Evolutionary conservation across 208 protist genomes (phyloP).

Genomic region (Acanthamoeba healyi): DNA sequence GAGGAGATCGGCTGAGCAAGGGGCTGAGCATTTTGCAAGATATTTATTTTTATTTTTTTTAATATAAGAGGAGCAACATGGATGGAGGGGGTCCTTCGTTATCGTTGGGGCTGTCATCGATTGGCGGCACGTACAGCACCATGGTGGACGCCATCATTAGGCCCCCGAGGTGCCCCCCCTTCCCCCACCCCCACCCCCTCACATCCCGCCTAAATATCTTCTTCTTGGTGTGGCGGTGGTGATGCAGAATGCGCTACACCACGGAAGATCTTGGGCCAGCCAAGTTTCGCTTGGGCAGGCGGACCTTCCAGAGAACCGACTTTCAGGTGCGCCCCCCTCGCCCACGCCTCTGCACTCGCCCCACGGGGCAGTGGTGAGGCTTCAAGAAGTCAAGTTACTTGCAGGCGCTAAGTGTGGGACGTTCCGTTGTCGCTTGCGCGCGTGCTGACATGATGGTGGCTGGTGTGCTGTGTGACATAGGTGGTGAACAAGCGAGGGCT

Average conservation of each 20-base stretch:
- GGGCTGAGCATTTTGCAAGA: no score
- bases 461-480: background rate
- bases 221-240: background rate
- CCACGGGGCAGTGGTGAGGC: no score
- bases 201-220: background rate
- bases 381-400: no score
- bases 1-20: no score
- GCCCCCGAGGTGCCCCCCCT: constrained; percentile 56
- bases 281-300: constrained; percentile 1
- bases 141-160: constrained; percentile 74
- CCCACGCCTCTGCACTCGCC: background rate
- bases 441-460: background rate
- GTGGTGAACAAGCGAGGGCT: constrained; percentile 46
- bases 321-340: background rate
- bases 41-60: no score
- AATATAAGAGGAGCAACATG: background rate
- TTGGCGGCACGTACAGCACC: constrained; percentile 39
- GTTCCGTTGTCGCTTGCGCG: no score
- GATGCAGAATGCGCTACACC: constrained; percentile 25
- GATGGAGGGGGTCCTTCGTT: constrained; percentile 11
- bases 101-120: constrained; percentile 13
- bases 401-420: no score
- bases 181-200: no score
- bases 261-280: constrained; percentile 21
- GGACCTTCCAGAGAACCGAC: constrained; percentile 42